Conservation (phyloP, 306 rosid species). For the Prunus fruticosa region DNA sequence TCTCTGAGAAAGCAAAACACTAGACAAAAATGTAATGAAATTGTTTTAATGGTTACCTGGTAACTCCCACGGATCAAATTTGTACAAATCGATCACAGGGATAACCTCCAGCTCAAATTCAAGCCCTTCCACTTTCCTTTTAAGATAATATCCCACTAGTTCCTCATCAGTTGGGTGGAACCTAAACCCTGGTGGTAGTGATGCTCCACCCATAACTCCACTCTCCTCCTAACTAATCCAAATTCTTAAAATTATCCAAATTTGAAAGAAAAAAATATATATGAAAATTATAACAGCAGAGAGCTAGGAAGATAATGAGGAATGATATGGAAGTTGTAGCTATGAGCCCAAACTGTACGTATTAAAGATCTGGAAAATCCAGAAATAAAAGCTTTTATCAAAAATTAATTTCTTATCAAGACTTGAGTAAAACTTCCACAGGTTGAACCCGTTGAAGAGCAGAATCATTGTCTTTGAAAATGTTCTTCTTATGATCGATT, state of each 20-base stretch:
- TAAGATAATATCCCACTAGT: slow-evolving; percentile 73
- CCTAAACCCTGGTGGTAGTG: slow-evolving; percentile 83
- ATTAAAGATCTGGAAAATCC: slow-evolving; percentile 78
- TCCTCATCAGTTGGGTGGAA: slow-evolving; percentile 94
- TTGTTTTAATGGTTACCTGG: slow-evolving; percentile 57
- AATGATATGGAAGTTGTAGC: slow-evolving; percentile 5
- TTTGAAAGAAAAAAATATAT: not conserved
- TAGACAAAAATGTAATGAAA: not conserved
- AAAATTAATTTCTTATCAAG: slow-evolving; percentile 45
- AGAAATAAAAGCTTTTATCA: slow-evolving; percentile 66
- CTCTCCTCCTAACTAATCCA: slow-evolving; percentile 11
- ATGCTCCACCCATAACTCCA: slow-evolving; percentile 44
- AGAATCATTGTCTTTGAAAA: slow-evolving; percentile 67
- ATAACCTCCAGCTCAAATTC: slow-evolving; percentile 89
- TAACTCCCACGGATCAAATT: slow-evolving; percentile 92
- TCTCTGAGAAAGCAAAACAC: not conserved
- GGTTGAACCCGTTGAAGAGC: slow-evolving; percentile 42
- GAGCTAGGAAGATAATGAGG: not conserved
- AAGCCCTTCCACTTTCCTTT: slow-evolving; percentile 74
- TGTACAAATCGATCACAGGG: slow-evolving; percentile 83
- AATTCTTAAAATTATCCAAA: slow-evolving; percentile 1
- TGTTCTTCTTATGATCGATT: slow-evolving; percentile 18
- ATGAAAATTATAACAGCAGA: not conserved
- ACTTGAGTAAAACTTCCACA: slow-evolving; percentile 51
- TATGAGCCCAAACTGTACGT: slow-evolving; percentile 52